Base-by-base conservation (phyloP, 139 green algal genomes). In the Eudorina sp. region DNA sequence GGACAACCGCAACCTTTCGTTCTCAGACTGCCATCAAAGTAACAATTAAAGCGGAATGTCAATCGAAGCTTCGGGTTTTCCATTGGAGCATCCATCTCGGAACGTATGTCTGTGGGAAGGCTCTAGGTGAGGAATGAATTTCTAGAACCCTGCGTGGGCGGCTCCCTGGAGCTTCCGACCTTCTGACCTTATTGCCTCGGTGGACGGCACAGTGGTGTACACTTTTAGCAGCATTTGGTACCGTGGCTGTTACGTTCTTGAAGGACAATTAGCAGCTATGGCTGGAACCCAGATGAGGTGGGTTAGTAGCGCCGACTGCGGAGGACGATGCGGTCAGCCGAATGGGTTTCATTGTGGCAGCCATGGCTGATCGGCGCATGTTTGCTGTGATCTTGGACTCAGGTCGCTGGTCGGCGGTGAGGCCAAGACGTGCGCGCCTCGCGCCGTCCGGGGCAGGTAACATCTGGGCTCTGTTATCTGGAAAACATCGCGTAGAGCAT, bases 271-370 rank as follows among this genome's bases (percentile, higher is more conserved):
- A 45, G 58, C 64, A 68, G 34, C 6, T 1, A 87, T 87, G 81
- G 81, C 81, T 51, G 81, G 81, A 62, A 87, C 81, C 64, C 81
- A 87, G 81, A 87, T 87, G 81, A 78, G 64, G 81, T 87, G 81
- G 19, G 81, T 86, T 51, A 66, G 2, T 53, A 14, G 48, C 75
- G 48, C 34, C 73, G 73, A 64, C 46, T 34, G 45, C 45, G 34
- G n/a, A 36, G 34, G 68, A 31, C 36, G 27, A n/a, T n/a, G n/a
- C n/a, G n/a, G n/a, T n/a, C n/a, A n/a, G n/a, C n/a, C n/a, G n/a
- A n/a, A n/a, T n/a, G n/a, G n/a, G n/a, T n/a, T n/a, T n/a, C n/a
- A n/a, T n/a, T n/a, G n/a, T n/a, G n/a, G n/a, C n/a, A n/a, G n/a
- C n/a, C n/a, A n/a, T n/a, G n/a, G 3, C 23, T 58, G 23, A 18